Conservation (phyloP, 2,329 filamentous ascomycete genomes). For the Diplodia sapinea region DNA sequence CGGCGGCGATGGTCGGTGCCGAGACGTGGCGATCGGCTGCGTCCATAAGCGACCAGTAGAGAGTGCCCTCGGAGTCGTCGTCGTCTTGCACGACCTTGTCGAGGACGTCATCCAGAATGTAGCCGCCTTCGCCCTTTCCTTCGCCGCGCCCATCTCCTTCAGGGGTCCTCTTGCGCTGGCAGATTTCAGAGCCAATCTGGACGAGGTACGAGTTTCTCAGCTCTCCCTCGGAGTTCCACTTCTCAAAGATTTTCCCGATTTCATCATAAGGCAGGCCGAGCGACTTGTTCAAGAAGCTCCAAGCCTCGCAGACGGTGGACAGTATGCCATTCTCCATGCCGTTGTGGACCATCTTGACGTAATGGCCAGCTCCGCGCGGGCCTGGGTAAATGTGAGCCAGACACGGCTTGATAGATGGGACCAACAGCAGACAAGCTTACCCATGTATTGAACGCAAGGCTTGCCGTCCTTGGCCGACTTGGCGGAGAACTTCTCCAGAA, state of each 20-base stretch:
- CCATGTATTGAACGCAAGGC: slow-evolving; percentile 60
- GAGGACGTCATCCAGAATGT: slow-evolving; percentile 60
- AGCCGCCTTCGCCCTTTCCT: slow-evolving; percentile 40
- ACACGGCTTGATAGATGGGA: background rate
- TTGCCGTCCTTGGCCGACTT: slow-evolving; percentile 55
- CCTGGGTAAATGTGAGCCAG: background rate
- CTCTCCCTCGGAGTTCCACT: slow-evolving; percentile 60
- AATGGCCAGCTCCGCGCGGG: slow-evolving; percentile 62
- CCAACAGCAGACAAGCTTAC: slow-evolving; percentile 35
- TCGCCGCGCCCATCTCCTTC: slow-evolving; percentile 39
- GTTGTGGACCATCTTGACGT: slow-evolving; percentile 69
- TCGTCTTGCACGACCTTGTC: slow-evolving; percentile 67
- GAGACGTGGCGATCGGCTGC: slow-evolving; percentile 60
- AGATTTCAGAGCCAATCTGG: slow-evolving; percentile 60
- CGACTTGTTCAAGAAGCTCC: slow-evolving; percentile 59
- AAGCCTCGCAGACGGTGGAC: slow-evolving; percentile 61
- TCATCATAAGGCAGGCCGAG: slow-evolving; percentile 58
- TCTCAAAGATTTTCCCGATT: slow-evolving; percentile 58
- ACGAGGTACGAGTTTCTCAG: slow-evolving; percentile 60
- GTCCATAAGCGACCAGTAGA: slow-evolving; percentile 61
- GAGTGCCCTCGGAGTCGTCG: slow-evolving; percentile 62
- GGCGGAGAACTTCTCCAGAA: slow-evolving; percentile 60
- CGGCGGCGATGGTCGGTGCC: slow-evolving; percentile 58
- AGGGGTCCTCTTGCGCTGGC: slow-evolving; percentile 49
- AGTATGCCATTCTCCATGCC: slow-evolving; percentile 68